Base-by-base conservation (phyloP, 73 alveolate genomes). In the Paramecium bursaria region DNA sequence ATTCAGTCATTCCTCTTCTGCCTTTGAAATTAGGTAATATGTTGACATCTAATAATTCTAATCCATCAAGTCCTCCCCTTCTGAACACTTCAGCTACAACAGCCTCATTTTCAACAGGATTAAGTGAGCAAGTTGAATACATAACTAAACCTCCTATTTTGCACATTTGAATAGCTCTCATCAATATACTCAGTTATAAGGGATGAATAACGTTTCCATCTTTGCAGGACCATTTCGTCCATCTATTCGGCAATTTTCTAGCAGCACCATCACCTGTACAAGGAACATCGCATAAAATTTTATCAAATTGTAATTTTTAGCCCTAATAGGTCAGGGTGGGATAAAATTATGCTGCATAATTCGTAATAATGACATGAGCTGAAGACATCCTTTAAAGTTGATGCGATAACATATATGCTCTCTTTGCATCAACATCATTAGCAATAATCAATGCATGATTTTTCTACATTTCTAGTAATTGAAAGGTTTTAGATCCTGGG, bases 211-310 rank as follows among this genome's bases (percentile, higher is more conserved):
- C 90, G 27, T 73, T 85, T 7, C 99, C 96, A 74, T 95, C 98
- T 67, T 94, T 91, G 14, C 98, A 75, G 29, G 90, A 86, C 99
- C 99, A 98, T 49, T 90, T 88, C 51, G 92, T 95, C 99, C 99
- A 98, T 87, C 96, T 92, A 30, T 80, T 60, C 5, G 99, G 99
- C 11, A 94, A 75, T 48, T 97, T 97, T 26, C 99, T 91, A 86
- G 98, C 92, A 7, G 99, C 99, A 10, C 99, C 99, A 82, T 98
- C 99, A n/a, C 99, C 98, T 0, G 99, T 86, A 86, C 99, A 98
- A 25, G 99, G 99, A 13, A 98, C 99, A 88, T 98, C 99, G 74
- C 99, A 95, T 51, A 97, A 80, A 10, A 98, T 91, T 85, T 97
- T 90, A 85, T 98, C 99, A 61, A 92, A 98, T 31, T 93, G 42